Conservation (phyloP, 768 basidiomycete genomes). For the Nidularia sp. region DNA sequence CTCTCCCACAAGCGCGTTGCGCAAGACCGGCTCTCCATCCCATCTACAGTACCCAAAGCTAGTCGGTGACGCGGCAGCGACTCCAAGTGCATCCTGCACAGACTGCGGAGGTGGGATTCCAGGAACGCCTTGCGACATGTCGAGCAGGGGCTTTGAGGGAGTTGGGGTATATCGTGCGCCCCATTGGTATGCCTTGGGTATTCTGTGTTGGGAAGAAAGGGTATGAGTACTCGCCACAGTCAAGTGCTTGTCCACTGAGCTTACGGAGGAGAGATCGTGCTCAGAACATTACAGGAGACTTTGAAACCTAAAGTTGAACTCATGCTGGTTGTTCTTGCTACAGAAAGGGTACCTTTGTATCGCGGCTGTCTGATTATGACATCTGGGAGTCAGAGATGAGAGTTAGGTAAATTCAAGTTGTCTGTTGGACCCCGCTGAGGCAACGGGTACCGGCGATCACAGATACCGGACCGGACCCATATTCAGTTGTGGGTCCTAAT, state of each 20-base stretch:
- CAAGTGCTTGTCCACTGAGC: slow-evolving; percentile 6
- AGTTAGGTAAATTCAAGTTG: too few relatives aligned
- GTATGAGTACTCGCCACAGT: neutral
- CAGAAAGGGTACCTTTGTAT: too few relatives aligned
- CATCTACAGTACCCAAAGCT: slow-evolving; percentile 56
- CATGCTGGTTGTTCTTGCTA: neutral
- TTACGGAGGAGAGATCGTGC: slow-evolving; percentile 44
- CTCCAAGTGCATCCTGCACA: slow-evolving; percentile 45
- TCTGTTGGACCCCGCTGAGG: too few relatives aligned
- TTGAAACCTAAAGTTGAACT: slow-evolving; percentile 18
- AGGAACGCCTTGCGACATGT: slow-evolving; percentile 75
- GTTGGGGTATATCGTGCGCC: slow-evolving; percentile 37
- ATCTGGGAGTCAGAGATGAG: too few relatives aligned
- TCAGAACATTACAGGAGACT: slow-evolving; percentile 35
- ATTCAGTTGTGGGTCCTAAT: too few relatives aligned
- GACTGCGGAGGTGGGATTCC: slow-evolving; percentile 54
- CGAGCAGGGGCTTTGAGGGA: slow-evolving; percentile 47
- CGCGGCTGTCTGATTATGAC: too few relatives aligned
- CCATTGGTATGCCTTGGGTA: slow-evolving; percentile 59
- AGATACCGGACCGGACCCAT: too few relatives aligned
- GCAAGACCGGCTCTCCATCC: slow-evolving; percentile 51
- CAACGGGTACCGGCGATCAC: too few relatives aligned
- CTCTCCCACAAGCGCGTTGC: slow-evolving; percentile 53
- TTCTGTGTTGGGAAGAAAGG: slow-evolving; percentile 25
- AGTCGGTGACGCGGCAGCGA: slow-evolving; percentile 33